Conservation (phyloP, 2,329 filamentous ascomycete genomes). For the Pseudovirgaria hyperparasitica region DNA sequence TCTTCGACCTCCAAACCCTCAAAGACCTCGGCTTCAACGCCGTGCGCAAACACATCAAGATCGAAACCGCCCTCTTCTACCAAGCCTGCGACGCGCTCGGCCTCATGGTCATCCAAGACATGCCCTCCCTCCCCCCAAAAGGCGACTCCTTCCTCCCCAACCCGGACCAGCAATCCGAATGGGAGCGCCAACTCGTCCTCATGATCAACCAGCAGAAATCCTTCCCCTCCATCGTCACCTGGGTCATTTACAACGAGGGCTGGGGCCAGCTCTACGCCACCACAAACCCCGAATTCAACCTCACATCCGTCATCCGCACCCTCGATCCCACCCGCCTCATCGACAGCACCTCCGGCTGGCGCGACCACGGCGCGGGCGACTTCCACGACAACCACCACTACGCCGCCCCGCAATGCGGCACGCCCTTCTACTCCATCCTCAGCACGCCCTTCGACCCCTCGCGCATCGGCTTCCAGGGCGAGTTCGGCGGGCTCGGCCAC, state of each 20-base stretch:
- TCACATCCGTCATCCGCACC: constrained; percentile 42
- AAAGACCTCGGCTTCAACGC: constrained; percentile 59
- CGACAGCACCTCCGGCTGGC: constrained; percentile 52
- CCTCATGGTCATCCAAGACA: constrained; percentile 57
- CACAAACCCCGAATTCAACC: constrained; percentile 41
- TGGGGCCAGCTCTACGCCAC: constrained; percentile 48
- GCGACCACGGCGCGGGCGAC: constrained; percentile 55
- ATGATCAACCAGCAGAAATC: constrained; percentile 50
- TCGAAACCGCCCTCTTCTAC: constrained; percentile 56
- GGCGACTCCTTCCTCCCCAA: constrained; percentile 18
- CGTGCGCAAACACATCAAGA: constrained; percentile 60
- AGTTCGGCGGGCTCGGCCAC: constrained; percentile 57
- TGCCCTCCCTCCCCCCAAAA: constrained; percentile 45
- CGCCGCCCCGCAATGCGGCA: constrained; percentile 56
- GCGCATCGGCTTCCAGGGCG: constrained; percentile 56
- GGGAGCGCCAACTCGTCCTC: constrained; percentile 48
- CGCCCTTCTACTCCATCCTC: constrained; percentile 50
- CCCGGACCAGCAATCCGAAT: constrained; percentile 47
- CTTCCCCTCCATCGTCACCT: constrained; percentile 52
- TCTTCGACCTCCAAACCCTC: constrained; percentile 49
- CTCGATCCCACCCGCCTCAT: constrained; percentile 54
- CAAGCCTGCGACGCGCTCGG: constrained; percentile 54
- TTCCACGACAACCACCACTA: constrained; percentile 59
- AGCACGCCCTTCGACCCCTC: constrained; percentile 43
- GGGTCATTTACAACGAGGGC: constrained; percentile 62